phyloP scores from a whole-genome alignment of 2,329 filamentous ascomycete species.

The Phaeosphaeriaceae sp. region DNA sequence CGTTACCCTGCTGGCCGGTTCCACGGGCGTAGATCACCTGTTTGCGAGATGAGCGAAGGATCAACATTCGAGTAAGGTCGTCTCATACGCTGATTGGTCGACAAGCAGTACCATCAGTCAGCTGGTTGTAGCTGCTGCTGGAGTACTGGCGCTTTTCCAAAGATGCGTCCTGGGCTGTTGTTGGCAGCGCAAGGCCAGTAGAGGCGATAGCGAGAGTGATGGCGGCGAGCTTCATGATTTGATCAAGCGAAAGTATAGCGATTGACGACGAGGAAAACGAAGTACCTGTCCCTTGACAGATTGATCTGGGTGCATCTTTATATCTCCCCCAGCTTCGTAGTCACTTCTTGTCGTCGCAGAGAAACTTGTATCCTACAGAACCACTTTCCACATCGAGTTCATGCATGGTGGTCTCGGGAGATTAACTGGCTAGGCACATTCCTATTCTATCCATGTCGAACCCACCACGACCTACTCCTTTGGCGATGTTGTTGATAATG shows the following conservation, averaged over 20 bases:
- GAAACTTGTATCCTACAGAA: background rate
- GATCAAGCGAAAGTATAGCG: background rate
- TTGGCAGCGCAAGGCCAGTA: background rate
- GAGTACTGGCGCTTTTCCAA: conserved; percentile 27
- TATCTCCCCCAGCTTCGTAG: background rate
- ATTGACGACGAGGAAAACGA: background rate
- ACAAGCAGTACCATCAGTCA: conserved; percentile 48
- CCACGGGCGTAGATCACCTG: conserved; percentile 63
- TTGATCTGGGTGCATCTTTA: background rate
- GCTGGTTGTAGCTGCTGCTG: conserved; percentile 38
- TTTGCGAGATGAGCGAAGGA: background rate
- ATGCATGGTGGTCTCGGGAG: background rate
- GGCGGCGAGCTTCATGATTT: background rate
- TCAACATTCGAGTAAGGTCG: background rate
- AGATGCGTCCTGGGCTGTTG: background rate
- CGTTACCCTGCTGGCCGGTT: conserved; percentile 61
- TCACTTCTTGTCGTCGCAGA: background rate
- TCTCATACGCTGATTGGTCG: conserved; percentile 51
- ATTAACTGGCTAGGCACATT: background rate
- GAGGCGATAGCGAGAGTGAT: background rate
- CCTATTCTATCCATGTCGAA: background rate
- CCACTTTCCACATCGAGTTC: background rate
- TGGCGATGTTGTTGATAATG: background rate
- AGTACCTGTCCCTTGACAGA: background rate
- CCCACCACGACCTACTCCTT: background rate